A percentile compares a stretch with the other conserved stretches of the same genome.
Conservation (phyloP, 345 rosid genomes). For the Leavenworthia alabamica region DNA sequence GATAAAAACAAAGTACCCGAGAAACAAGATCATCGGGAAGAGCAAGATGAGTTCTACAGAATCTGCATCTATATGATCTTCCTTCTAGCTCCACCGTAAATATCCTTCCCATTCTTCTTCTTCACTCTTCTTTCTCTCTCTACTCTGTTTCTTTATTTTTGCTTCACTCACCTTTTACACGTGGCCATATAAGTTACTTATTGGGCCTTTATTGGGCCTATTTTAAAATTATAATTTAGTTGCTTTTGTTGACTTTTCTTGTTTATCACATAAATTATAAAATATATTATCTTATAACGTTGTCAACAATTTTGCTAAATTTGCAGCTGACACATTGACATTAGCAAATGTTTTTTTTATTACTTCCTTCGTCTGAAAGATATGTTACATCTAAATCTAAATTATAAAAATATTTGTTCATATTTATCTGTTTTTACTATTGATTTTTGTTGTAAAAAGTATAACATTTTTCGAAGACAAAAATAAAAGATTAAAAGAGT, state of each 20-base stretch:
- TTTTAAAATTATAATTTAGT: background rate
- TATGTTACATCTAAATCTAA: too few relatives aligned
- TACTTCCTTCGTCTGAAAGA: too few relatives aligned
- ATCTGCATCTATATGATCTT: slow-evolving; percentile 84
- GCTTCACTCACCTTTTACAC: background rate
- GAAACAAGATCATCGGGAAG: slow-evolving; percentile 63
- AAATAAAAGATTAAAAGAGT: background rate
- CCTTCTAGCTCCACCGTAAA: slow-evolving; percentile 87
- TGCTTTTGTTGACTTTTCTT: slow-evolving; percentile 14
- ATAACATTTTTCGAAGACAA: background rate
- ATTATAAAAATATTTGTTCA: too few relatives aligned
- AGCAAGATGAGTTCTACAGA: slow-evolving; percentile 77
- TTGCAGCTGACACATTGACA: too few relatives aligned
- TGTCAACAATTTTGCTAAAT: too few relatives aligned
- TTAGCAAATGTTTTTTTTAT: too few relatives aligned
- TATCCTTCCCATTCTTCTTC: slow-evolving; percentile 69
- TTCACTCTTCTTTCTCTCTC: background rate
- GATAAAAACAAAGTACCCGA: slow-evolving; percentile 34
- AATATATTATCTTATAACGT: too few relatives aligned
- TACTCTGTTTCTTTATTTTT: background rate
- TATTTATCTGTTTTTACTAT: too few relatives aligned
- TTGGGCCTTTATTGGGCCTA: slow-evolving; percentile 7
- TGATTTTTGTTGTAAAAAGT: too few relatives aligned
- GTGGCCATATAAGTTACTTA: background rate
- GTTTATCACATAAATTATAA: too few relatives aligned